Evolutionary conservation across 129 eudicot species (phyloP).

Genomic region (Sambucus nigra): DNA sequence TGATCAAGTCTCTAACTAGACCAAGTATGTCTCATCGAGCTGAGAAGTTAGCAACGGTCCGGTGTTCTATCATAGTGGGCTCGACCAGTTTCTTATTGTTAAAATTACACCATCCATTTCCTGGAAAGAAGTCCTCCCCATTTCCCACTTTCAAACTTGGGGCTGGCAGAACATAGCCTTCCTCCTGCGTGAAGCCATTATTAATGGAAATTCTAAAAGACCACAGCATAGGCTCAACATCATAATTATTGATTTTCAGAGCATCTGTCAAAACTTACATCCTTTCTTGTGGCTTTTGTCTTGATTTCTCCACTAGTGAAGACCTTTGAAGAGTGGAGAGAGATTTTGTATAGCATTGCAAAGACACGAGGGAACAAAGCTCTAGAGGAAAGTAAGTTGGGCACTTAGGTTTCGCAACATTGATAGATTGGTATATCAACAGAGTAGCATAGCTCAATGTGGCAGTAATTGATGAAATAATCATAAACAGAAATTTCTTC

Average conservation of each 20-base stretch:
- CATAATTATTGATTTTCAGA: too few relatives aligned
- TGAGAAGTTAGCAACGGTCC: conserved; percentile 86
- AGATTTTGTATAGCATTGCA: conserved; percentile 40
- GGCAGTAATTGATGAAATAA: conserved; percentile 30
- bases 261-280: conserved; percentile 25
- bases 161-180: too few relatives aligned
- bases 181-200: too few relatives aligned
- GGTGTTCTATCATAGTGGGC: conserved; percentile 42
- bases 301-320: conserved; percentile 40
- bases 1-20: conserved; percentile 41
- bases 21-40: conserved; percentile 52
- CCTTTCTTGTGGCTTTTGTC: conserved; percentile 40
- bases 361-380: conserved; percentile 33
- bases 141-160: conserved; percentile 63
- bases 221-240: too few relatives aligned
- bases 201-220: too few relatives aligned
- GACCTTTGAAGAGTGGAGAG: conserved; percentile 26
- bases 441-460: conserved; percentile 32
- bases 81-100: conserved; percentile 70
- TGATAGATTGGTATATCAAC: conserved; percentile 41
- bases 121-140: conserved; percentile 56
- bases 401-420: conserved; percentile 39
- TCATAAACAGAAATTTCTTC: conserved; percentile 36
- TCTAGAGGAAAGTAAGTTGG: conserved; percentile 39
- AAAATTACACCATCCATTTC: conserved; percentile 76